Percentiles rank a stretch among this genome's conserved stretches.
phyloP scores from a whole-genome alignment of 805 yeast genomes.

The Geotrichum ghanense region DNA sequence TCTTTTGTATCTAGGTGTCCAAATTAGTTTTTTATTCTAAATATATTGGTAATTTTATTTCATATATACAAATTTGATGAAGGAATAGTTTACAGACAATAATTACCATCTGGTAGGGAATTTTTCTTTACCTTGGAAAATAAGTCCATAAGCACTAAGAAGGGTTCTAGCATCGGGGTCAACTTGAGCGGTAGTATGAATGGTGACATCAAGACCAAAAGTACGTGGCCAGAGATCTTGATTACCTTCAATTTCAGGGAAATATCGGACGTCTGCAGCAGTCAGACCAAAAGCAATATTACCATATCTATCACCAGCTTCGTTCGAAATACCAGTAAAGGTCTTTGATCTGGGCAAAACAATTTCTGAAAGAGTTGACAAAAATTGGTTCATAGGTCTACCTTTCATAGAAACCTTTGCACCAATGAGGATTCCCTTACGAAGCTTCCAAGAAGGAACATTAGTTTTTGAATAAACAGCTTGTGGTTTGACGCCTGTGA shows the following conservation, averaged over 20 bases:
- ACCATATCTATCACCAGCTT: slow-evolving; percentile 77
- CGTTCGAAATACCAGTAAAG: slow-evolving; percentile 64
- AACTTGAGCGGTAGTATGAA: slow-evolving; percentile 81
- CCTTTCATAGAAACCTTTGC: slow-evolving; percentile 73
- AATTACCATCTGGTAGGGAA: slow-evolving; percentile 17
- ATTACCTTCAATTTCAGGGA: slow-evolving; percentile 90
- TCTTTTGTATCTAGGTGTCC: no score
- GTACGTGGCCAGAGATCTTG: slow-evolving; percentile 83
- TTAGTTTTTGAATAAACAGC: slow-evolving; percentile 65
- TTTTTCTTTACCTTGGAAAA: slow-evolving; percentile 50
- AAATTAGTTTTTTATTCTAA: neutral
- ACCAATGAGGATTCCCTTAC: slow-evolving; percentile 86
- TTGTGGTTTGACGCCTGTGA: slow-evolving; percentile 81
- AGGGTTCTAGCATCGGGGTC: slow-evolving; percentile 83
- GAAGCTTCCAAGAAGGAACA: slow-evolving; percentile 74
- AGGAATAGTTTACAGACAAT: neutral
- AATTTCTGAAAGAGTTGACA: slow-evolving; percentile 77
- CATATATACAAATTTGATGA: slow-evolving; percentile 4
- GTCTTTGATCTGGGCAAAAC: slow-evolving; percentile 90
- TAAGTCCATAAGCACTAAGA: slow-evolving; percentile 71
- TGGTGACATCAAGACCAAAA: slow-evolving; percentile 74
- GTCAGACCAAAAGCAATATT: slow-evolving; percentile 76
- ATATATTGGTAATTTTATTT: neutral
- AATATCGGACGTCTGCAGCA: slow-evolving; percentile 62
- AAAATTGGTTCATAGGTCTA: slow-evolving; percentile 72